A percentile compares a stretch with the other conserved stretches of the same genome.
Evolutionary conservation across 345 rosid species (phyloP).

Genomic region (Salix udensis): DNA sequence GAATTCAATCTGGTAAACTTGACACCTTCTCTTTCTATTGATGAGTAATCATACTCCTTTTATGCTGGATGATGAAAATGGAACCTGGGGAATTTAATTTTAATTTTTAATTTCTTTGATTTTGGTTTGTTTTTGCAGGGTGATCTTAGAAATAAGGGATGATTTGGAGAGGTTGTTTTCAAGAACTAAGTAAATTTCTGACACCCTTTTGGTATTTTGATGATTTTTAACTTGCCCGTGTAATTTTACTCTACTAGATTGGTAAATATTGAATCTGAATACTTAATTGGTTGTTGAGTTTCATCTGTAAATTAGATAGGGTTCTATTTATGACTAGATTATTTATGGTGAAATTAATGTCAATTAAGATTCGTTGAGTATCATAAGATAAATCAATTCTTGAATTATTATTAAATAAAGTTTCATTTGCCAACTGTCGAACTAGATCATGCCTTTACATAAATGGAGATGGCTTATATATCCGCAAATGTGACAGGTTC

Average conservation of each 20-base stretch:
- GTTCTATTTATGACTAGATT: background rate
- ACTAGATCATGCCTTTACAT: background rate
- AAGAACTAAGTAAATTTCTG: constrained; percentile 29
- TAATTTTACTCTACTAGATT: background rate
- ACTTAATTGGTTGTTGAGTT: too few species aligned
- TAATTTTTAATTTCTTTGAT: background rate
- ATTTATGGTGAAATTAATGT: background rate
- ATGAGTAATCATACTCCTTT: background rate
- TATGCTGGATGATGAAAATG: background rate
- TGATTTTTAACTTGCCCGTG: background rate
- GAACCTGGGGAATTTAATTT: background rate
- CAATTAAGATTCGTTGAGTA: background rate
- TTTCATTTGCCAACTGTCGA: too few species aligned
- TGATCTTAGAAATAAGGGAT: constrained; percentile 75
- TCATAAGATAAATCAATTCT: background rate
- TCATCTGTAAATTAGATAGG: too few species aligned
- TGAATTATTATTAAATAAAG: background rate
- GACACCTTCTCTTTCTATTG: background rate
- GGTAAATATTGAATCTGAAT: background rate
- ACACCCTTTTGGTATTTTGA: background rate
- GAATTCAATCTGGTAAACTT: constrained; percentile 65
- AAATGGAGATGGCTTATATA: background rate
- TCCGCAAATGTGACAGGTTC: constrained; percentile 41
- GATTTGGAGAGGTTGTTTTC: constrained; percentile 85
- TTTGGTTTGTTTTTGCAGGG: constrained; percentile 46